Evolutionary conservation across 2,329 filamentous ascomycete genomes (phyloP).

Genomic region (Fusarium nygamai): DNA sequence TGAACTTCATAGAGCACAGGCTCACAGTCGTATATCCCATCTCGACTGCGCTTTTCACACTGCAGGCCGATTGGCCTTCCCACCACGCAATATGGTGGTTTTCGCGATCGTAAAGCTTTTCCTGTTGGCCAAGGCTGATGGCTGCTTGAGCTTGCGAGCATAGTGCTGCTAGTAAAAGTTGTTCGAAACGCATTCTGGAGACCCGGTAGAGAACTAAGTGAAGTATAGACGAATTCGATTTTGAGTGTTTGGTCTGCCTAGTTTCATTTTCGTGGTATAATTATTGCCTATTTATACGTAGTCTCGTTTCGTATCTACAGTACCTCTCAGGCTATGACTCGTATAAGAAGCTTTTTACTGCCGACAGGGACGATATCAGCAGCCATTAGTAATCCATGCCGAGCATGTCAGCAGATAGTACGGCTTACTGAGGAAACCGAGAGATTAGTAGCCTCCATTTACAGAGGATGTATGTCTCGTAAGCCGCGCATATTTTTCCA

Average conservation of each 20-base stretch:
- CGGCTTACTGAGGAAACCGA: background rate
- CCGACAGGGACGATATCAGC: background rate
- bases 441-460: background rate
- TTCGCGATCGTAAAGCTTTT: background rate
- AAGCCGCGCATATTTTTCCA: background rate
- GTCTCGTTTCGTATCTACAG: background rate
- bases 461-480: background rate
- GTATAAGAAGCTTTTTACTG: background rate
- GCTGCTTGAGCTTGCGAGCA: background rate
- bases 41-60: background rate
- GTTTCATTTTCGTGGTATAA: background rate
- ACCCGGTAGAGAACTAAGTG: accelerated
- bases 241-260: background rate
- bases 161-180: background rate
- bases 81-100: background rate
- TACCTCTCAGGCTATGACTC: background rate
- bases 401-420: background rate
- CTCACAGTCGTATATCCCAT: background rate
- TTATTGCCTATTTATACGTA: background rate
- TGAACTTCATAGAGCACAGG: background rate
- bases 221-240: accelerated
- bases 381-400: background rate
- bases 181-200: background rate
- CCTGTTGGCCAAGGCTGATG: background rate
- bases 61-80: background rate